Percentiles rank a stretch among this genome's conserved stretches.
Conservation (phyloP, 164 flowering plant species). For the Sextonia rubra region DNA sequence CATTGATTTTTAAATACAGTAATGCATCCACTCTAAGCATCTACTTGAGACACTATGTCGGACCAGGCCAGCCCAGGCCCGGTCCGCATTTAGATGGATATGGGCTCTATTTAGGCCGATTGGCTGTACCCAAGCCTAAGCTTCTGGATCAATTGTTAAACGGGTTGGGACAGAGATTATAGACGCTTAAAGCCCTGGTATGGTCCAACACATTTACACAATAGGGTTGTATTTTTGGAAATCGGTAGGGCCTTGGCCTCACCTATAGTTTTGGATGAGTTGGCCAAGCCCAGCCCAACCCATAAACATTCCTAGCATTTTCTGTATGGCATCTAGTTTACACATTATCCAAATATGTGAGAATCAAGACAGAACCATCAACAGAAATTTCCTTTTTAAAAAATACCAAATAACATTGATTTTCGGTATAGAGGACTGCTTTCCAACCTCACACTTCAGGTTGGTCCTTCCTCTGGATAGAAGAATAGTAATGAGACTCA, state of each 20-base stretch:
- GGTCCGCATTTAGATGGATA: too few species aligned
- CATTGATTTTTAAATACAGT: not conserved
- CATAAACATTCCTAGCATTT: too few species aligned
- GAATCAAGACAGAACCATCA: not conserved
- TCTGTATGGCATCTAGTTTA: not conserved
- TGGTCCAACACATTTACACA: too few species aligned
- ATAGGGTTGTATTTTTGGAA: too few species aligned
- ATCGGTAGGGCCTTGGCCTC: too few species aligned
- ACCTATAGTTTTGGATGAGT: too few species aligned
- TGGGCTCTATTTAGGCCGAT: too few species aligned
- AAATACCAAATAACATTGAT: not conserved
- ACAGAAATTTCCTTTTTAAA: not conserved
- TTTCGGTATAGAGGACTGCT: not conserved
- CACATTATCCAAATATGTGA: not conserved
- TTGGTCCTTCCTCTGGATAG: slow-evolving; percentile 35
- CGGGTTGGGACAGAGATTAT: too few species aligned
- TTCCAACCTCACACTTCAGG: slow-evolving; percentile 9
- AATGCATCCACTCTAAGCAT: not conserved
- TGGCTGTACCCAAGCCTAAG: too few species aligned
- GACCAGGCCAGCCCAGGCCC: not conserved
- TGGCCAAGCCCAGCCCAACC: too few species aligned
- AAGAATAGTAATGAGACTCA: slow-evolving; percentile 80
- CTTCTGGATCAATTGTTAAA: too few species aligned
- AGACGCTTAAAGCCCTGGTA: too few species aligned
- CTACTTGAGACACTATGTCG: not conserved